Base-by-base conservation (phyloP, 768 basidiomycete species). In the Pisolithus sp. region DNA sequence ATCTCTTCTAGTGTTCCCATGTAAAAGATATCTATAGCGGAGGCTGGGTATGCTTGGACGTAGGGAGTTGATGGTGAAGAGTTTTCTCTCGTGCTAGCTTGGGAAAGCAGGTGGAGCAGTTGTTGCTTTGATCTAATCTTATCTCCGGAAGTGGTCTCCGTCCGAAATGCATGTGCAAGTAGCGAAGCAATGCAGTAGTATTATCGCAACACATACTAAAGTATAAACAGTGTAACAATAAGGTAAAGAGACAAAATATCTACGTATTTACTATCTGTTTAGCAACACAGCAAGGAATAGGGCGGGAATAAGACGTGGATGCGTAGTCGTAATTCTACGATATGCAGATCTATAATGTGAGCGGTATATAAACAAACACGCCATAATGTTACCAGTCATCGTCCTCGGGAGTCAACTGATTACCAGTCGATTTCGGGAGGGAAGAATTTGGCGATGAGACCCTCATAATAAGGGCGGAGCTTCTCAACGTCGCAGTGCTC, bases 401-500 rank as follows among this genome's bases (percentile, higher is more conserved):
- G 20, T 24, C 42, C 7, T 18, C 45, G 45, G n/a, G 37, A n/a
- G 2, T 31, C 38, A n/a, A 43, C 6, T 38, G 41, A 59, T 63
- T 67, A 95, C 92, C 92, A 94, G 57, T 92, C 83, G 31, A 95
- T 70, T 49, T 81, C 77, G 0, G 80, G 71, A 37, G 90, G 89
- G 75, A 96, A 94, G 72, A 81, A 96, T 63, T 90, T 92, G 36
- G 77, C 74, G 59, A 96, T 93, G 28, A 96, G 73, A 1, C 70
- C 69, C 62, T 88, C 76, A 63, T 96, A 96, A 70, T 96, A 95
- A 13, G 90, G 87, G 55, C 81, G 77, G 21, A 95, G 74, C 60
- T 77, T 73, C 41, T 75, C 80, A 13, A 76, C 74, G 47, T 81
- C 68, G 49, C 84, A 79, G 5, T 82, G 78, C 40, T 79, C 77